Evolutionary conservation across 2,329 filamentous ascomycete genomes (phyloP).

Genomic region (Venturiaceae sp.): DNA sequence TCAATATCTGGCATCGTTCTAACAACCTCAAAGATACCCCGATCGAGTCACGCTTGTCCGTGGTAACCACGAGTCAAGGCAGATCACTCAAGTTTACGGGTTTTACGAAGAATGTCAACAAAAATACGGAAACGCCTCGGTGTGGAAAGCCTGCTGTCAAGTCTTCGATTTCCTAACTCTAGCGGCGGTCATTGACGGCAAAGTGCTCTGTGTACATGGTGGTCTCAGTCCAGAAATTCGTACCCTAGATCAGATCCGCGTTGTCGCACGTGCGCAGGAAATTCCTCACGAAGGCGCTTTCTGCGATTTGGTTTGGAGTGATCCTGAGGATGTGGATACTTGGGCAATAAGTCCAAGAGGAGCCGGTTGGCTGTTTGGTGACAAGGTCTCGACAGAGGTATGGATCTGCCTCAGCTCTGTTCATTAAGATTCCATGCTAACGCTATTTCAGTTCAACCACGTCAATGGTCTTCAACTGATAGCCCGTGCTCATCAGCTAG

Average conservation of each 20-base stretch:
- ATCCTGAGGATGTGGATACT: constrained; percentile 60
- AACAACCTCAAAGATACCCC: constrained; percentile 44
- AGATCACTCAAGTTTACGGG: constrained; percentile 98
- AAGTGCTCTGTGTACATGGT: constrained; percentile 98
- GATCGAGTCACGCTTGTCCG: constrained; percentile 64
- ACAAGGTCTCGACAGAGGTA: constrained; percentile 61
- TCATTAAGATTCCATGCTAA: constrained; percentile 6
- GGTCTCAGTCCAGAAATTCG: constrained; percentile 96
- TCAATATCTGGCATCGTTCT: constrained; percentile 1
- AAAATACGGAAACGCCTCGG: constrained; percentile 98
- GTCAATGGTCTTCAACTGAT: constrained; percentile 65
- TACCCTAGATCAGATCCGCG: constrained; percentile 80
- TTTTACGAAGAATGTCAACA: constrained; percentile 99
- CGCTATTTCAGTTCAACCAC: constrained; percentile 51
- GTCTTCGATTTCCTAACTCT: constrained; percentile 97
- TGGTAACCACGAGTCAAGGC: constrained; percentile 91
- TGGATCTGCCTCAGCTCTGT: constrained; percentile 9
- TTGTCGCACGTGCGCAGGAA: constrained; percentile 74
- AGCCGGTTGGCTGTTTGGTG: constrained; percentile 59
- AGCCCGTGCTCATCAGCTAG: constrained; percentile 63
- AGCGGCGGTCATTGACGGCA: constrained; percentile 95
- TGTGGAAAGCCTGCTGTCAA: constrained; percentile 99
- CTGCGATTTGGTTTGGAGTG: constrained; percentile 95
- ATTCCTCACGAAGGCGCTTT: constrained; percentile 97
- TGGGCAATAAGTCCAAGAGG: constrained; percentile 62